These are phyloP conservation scores for Nakaseomyces nivariensis DNA, from an alignment of 1,139 yeast genomes.

Conservation along the genomic window DNA sequence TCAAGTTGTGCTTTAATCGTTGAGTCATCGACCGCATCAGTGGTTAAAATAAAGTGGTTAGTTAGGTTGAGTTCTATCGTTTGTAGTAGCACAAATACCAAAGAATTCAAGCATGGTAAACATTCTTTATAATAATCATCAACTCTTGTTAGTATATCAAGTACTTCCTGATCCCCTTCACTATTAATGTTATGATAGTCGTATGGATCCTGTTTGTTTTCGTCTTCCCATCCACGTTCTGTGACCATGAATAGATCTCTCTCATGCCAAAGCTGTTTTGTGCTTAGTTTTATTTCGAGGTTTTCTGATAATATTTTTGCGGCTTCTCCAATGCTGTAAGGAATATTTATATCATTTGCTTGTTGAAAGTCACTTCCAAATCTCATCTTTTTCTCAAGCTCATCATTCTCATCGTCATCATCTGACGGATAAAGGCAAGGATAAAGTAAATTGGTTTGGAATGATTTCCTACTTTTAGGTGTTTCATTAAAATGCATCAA, in stretches of 20 bases:
- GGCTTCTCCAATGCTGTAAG: slow-evolving; percentile 75
- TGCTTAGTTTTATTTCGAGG: slow-evolving; percentile 51
- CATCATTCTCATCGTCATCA: slow-evolving; percentile 18
- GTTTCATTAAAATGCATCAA: slow-evolving; percentile 11
- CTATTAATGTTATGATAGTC: slow-evolving; percentile 11
- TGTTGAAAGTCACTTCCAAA: slow-evolving; percentile 1
- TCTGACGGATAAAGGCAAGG: slow-evolving; percentile 68
- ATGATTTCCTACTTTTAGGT: slow-evolving; percentile 43
- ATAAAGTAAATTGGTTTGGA: slow-evolving; percentile 67
- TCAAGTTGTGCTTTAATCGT: slow-evolving; percentile 37
- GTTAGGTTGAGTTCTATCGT: slow-evolving; percentile 43
- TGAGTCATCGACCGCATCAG: slow-evolving; percentile 10
- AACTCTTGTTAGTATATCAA: slow-evolving; percentile 37
- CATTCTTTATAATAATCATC: slow-evolving; percentile 49
- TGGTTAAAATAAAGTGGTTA: slow-evolving; percentile 9
- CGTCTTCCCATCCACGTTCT: slow-evolving; percentile 55
- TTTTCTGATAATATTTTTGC: slow-evolving; percentile 50
- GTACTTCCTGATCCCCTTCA: slow-evolving; percentile 8
- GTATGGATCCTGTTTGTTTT: slow-evolving; percentile 11
- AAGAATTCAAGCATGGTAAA: slow-evolving; percentile 48
- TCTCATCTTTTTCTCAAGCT: slow-evolving; percentile 11
- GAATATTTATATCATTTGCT: slow-evolving; percentile 35
- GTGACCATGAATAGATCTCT: slow-evolving; percentile 59
- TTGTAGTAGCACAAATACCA: slow-evolving; percentile 55
- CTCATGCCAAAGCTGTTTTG: slow-evolving; percentile 64